Percentiles rank a stretch among this genome's conserved stretches.
phyloP scores from a whole-genome alignment of 176 grass and related monocot species.

The Juncus inflexus region DNA sequence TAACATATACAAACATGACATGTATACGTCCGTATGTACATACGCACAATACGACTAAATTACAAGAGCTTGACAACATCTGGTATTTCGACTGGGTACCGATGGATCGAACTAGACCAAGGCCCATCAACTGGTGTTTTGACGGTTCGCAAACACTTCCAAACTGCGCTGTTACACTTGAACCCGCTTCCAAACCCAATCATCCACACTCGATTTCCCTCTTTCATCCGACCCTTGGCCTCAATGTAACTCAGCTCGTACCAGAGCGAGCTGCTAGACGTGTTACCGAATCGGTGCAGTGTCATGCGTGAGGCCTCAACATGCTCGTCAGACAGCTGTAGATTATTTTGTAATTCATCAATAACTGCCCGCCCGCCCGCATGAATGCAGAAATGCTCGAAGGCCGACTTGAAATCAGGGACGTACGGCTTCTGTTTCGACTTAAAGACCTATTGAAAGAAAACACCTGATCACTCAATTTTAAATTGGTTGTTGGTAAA shows the following conservation, averaged over 20 bases:
- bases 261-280: slow-evolving; percentile 89
- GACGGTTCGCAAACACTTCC: slow-evolving; percentile 61
- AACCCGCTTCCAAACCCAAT: slow-evolving; percentile 81
- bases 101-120: slow-evolving; percentile 45
- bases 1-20: not conserved
- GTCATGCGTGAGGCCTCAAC: slow-evolving; percentile 93
- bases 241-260: slow-evolving; percentile 95
- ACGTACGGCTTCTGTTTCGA: slow-evolving; percentile 58
- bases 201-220: slow-evolving; percentile 69
- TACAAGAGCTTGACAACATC: slow-evolving; percentile 65
- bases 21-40: not conserved
- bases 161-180: slow-evolving; percentile 90
- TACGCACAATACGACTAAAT: slow-evolving; percentile 1
- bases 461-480: too few relatives aligned
- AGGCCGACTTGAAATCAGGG: slow-evolving; percentile 70
- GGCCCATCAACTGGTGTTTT: slow-evolving; percentile 35
- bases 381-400: slow-evolving; percentile 99
- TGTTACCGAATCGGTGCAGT: slow-evolving; percentile 91
- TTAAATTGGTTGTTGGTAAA: too few relatives aligned
- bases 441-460: slow-evolving; percentile 31
- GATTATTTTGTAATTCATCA: slow-evolving; percentile 90
- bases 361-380: slow-evolving; percentile 78
- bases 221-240: slow-evolving; percentile 58
- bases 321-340: slow-evolving; percentile 57
- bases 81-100: slow-evolving; percentile 63